A percentile compares a stretch with the other conserved stretches of the same genome.
Evolutionary conservation across 176 grass and related monocot genomes (phyloP).

Genomic region (Saccharum spontaneum): DNA sequence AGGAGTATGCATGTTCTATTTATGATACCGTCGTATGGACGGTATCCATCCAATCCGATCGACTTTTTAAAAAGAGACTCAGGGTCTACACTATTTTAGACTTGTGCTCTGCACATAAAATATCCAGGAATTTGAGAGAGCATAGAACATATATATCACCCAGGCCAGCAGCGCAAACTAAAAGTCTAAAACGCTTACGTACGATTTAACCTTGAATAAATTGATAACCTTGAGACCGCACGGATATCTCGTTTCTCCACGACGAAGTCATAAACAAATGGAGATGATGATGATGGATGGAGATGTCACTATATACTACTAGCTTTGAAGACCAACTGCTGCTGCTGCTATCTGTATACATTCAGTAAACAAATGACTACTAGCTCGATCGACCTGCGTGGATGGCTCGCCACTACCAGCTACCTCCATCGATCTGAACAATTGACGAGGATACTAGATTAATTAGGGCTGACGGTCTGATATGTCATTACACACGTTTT

Average conservation of each 20-base stretch:
- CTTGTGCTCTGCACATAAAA: background rate
- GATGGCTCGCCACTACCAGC: no score
- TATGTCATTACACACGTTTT: background rate
- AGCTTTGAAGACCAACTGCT: no score
- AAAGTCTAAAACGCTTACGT: constrained; percentile 4
- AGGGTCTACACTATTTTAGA: background rate
- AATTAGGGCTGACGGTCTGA: no score
- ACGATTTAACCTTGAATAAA: background rate
- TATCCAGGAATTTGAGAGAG: background rate
- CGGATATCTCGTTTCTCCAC: background rate
- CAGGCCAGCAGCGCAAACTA: background rate
- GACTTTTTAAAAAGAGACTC: constrained; percentile 16
- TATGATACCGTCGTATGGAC: background rate
- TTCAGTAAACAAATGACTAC: no score
- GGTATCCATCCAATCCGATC: background rate
- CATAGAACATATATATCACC: background rate
- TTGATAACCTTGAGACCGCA: background rate
- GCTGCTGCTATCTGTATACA: no score
- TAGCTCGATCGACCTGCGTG: no score
- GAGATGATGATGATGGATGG: background rate
- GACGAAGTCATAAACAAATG: constrained; percentile 29
- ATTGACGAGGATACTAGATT: no score
- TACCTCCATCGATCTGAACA: no score
- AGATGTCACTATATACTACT: no score
- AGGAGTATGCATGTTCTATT: background rate